phyloP scores from a whole-genome alignment of 2,329 filamentous ascomycete genomes.

The Aspergillus tamarii region DNA sequence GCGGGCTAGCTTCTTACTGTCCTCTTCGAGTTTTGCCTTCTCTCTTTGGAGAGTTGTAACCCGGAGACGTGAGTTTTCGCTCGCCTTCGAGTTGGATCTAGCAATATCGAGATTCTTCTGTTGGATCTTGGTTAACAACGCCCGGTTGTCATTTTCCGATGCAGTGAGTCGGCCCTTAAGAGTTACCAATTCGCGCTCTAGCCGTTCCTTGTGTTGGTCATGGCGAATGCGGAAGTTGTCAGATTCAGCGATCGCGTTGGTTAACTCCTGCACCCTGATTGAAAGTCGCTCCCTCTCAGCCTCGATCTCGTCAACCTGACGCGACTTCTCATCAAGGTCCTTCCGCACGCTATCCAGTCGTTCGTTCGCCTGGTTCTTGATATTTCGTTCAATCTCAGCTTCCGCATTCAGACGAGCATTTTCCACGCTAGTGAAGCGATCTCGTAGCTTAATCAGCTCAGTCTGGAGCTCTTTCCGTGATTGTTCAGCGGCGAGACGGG shows the following conservation, averaged over 20 bases:
- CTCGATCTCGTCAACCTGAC: constrained; percentile 77
- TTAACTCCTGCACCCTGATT: constrained; percentile 80
- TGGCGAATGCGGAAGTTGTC: constrained; percentile 87
- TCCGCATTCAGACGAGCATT: constrained; percentile 84
- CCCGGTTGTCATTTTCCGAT: constrained; percentile 94
- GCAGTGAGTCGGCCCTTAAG: constrained; percentile 86
- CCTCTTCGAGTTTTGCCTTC: constrained; percentile 80
- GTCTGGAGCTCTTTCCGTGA: constrained; percentile 87
- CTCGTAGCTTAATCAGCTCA: constrained; percentile 79
- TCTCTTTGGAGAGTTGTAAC: constrained; percentile 77
- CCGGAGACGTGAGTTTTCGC: constrained; percentile 78
- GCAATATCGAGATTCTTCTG: constrained; percentile 97
- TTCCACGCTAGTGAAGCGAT: constrained; percentile 82
- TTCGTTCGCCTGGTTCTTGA: constrained; percentile 77
- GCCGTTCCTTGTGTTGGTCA: constrained; percentile 89
- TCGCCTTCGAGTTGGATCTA: constrained; percentile 81
- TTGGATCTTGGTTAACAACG: constrained; percentile 94
- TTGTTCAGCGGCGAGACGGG: constrained; percentile 75
- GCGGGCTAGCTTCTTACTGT: constrained; percentile 76
- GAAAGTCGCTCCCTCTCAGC: constrained; percentile 76
- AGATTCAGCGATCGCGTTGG: constrained; percentile 83
- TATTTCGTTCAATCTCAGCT: constrained; percentile 74
- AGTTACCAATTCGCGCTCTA: constrained; percentile 88
- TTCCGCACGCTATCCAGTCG: constrained; percentile 75
- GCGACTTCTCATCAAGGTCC: constrained; percentile 78